Conservation (phyloP, 2,329 filamentous ascomycete species). For the Alternaria dauci region DNA sequence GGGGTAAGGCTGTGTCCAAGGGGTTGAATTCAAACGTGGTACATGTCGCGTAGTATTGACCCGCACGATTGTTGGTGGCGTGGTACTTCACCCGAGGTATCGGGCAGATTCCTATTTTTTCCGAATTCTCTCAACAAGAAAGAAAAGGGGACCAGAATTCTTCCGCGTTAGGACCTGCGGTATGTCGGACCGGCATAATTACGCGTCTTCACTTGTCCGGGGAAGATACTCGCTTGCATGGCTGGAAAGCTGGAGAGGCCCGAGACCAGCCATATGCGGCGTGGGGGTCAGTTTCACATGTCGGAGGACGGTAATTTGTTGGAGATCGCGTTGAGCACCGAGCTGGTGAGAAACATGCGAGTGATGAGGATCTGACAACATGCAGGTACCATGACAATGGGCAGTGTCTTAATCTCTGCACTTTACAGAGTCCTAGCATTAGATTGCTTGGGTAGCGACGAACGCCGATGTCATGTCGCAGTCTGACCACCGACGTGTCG, state of each 20-base stretch:
- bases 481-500: conserved; percentile 2
- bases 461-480: neutral
- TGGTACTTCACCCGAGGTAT: conserved; percentile 23
- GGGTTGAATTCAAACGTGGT: conserved; percentile 1
- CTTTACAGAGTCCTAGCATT: neutral
- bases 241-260: conserved; percentile 1
- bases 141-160: conserved; percentile 2
- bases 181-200: conserved; percentile 4
- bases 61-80: conserved; percentile 7
- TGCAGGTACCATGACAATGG: conserved; percentile 16
- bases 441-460: neutral
- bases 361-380: conserved; percentile 11
- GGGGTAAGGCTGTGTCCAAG: neutral
- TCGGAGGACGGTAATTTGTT: neutral
- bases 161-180: conserved; percentile 2
- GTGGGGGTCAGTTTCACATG: conserved; percentile 11
- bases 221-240: neutral
- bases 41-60: conserved; percentile 14
- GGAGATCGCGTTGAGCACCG: neutral
- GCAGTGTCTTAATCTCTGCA: conserved; percentile 1
- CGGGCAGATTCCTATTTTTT: neutral
- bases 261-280: neutral
- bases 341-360: neutral
- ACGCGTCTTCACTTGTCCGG: conserved; percentile 1
- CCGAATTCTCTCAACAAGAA: conserved; percentile 1